Evolutionary conservation across 2,329 filamentous ascomycete species (phyloP).

Genomic region (Ascochyta clinopodiicola): DNA sequence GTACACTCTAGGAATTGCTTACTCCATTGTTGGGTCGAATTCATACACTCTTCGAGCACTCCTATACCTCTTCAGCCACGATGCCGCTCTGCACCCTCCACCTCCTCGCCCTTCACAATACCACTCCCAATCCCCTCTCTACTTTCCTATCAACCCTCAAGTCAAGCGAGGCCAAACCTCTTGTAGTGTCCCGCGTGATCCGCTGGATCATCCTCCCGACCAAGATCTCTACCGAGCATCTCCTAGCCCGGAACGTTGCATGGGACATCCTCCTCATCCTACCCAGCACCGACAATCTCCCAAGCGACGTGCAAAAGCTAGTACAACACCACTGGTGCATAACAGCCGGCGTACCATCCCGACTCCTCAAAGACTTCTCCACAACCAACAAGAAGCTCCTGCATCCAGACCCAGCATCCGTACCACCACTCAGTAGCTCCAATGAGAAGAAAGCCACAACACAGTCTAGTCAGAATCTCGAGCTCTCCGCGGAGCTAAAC

Average conservation of each 20-base stretch:
- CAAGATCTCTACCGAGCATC: conserved; percentile 48
- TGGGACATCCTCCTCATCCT: conserved; percentile 60
- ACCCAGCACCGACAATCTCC: conserved; percentile 34
- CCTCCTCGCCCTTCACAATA: conserved; percentile 52
- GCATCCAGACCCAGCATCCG: conserved; percentile 40
- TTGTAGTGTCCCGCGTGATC: conserved; percentile 53
- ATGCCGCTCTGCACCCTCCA: conserved; percentile 60
- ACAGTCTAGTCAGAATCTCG: conserved; percentile 57
- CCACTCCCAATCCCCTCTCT: conserved; percentile 39
- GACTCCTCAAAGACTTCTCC: conserved; percentile 48
- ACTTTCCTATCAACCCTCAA: conserved; percentile 52
- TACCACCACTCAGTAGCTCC: conserved; percentile 48
- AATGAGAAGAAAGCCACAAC: conserved; percentile 28
- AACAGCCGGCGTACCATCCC: conserved; percentile 54
- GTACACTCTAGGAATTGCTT: neutral
- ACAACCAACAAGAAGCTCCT: conserved; percentile 49
- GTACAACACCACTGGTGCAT: conserved; percentile 46
- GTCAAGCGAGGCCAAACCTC: conserved; percentile 43
- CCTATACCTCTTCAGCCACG: neutral
- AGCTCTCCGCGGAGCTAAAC: conserved; percentile 60
- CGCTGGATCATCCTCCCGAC: conserved; percentile 60
- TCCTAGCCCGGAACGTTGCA: conserved; percentile 50
- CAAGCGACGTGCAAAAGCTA: conserved; percentile 28
- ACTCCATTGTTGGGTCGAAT: neutral
- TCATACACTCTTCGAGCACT: neutral